Conservation (phyloP, 2,329 filamentous ascomycete genomes). For the Metarhizium robertsii region DNA sequence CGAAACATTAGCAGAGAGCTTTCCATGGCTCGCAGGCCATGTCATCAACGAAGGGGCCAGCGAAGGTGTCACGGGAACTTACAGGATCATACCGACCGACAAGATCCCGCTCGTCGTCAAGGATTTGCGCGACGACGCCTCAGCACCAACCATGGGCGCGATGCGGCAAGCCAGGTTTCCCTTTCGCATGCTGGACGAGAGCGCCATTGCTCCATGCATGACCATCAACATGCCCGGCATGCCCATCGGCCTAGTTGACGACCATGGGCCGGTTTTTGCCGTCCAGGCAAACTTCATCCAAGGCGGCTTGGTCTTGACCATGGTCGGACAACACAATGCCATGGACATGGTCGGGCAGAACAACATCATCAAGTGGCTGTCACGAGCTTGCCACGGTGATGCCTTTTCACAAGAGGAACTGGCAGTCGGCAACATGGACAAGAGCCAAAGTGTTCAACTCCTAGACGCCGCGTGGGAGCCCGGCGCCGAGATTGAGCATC, state of each 20-base stretch:
- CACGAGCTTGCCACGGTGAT: not conserved
- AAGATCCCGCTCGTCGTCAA: not conserved
- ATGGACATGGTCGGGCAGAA: not conserved
- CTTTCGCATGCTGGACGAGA: not conserved
- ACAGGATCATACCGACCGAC: not conserved
- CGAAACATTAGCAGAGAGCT: not conserved
- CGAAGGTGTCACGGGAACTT: not conserved
- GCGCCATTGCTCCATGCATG: not conserved
- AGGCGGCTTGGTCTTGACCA: not conserved
- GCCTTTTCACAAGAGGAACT: not conserved
- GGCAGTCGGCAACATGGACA: not conserved
- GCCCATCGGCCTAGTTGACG: not conserved
- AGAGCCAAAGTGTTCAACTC: not conserved
- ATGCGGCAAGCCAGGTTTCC: not conserved
- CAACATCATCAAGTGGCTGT: not conserved
- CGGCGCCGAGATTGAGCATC: no score
- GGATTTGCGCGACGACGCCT: not conserved
- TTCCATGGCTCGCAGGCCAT: not conserved
- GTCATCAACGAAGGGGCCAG: not conserved
- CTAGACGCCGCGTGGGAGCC: not conserved
- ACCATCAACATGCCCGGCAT: not conserved
- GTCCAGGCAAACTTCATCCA: not conserved
- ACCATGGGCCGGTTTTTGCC: not conserved
- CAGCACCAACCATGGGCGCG: not conserved
- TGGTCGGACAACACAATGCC: not conserved